These are phyloP conservation scores for Arthrobotrys musiformis DNA, from an alignment of 2,329 filamentous ascomycete species.

Conservation along the genomic window DNA sequence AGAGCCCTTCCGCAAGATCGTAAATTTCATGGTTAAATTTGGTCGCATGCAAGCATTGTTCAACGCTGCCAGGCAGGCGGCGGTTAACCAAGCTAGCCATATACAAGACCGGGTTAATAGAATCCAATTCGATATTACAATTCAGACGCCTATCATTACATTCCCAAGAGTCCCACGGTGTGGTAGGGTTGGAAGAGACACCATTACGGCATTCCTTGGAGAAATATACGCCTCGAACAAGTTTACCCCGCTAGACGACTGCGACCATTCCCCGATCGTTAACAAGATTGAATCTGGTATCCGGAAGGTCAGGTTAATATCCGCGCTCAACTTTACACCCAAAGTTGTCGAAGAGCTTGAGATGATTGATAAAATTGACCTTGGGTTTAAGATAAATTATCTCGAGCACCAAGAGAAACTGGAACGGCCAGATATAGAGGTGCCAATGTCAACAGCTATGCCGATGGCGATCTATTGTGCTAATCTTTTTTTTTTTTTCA, in stretches of 20 bases:
- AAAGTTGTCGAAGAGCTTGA: constrained; percentile 84
- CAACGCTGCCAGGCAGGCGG: constrained; percentile 94
- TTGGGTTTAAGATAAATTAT: constrained; percentile 92
- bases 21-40: constrained; percentile 97
- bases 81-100: constrained; percentile 90
- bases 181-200: constrained; percentile 74
- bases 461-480: neutral
- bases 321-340: constrained; percentile 80
- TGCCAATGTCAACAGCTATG: neutral
- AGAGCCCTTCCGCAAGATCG: constrained; percentile 96
- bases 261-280: constrained; percentile 76
- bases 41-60: constrained; percentile 99
- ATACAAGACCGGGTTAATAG: constrained; percentile 89
- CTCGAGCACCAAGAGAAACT: constrained; percentile 81
- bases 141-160: constrained; percentile 95
- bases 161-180: constrained; percentile 73
- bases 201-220: constrained; percentile 90
- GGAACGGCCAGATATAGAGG: constrained; percentile 86
- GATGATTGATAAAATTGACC: constrained; percentile 95
- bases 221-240: constrained; percentile 97
- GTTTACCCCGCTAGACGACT: constrained; percentile 85
- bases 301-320: constrained; percentile 89
- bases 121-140: constrained; percentile 90
- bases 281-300: constrained; percentile 94
- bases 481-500: neutral